These are phyloP conservation scores for Diaporthe caulivora DNA, from an alignment of 2,329 filamentous ascomycete genomes.

Conservation along the genomic window DNA sequence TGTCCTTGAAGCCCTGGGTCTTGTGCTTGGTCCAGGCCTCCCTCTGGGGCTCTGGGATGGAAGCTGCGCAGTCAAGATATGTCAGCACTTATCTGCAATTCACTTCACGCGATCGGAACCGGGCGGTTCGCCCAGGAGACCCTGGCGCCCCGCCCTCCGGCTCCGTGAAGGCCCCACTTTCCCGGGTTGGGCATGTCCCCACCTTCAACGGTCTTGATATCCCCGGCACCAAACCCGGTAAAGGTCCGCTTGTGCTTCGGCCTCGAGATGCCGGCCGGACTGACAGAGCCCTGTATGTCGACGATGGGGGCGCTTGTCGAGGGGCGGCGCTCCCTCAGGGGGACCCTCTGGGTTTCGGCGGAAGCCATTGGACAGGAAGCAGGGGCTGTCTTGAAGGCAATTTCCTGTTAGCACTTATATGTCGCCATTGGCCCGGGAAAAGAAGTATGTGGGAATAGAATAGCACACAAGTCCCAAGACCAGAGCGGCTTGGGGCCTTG, in stretches of 20 bases:
- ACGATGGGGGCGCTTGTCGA: conserved; percentile 86
- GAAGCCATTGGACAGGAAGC: conserved; percentile 34
- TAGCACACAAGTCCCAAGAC: not conserved
- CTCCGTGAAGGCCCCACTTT: conserved; percentile 8
- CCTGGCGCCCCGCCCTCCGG: not conserved
- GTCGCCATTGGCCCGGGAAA: not conserved
- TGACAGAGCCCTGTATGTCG: conserved; percentile 87
- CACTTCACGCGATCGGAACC: not conserved
- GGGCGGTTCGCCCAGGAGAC: not conserved
- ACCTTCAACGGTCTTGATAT: conserved; percentile 95
- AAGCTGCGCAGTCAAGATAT: conserved; percentile 58
- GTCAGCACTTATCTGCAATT: conserved; percentile 1
- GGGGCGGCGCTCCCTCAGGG: conserved; percentile 80
- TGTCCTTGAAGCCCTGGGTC: conserved; percentile 77
- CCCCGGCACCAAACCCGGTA: conserved; percentile 89
- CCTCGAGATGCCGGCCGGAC: conserved; percentile 84
- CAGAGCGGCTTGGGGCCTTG: not conserved
- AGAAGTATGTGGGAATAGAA: not conserved
- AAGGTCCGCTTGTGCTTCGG: conserved; percentile 98
- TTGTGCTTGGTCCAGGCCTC: conserved; percentile 79
- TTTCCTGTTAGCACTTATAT: conserved; percentile 1
- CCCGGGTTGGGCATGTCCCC: conserved; percentile 50
- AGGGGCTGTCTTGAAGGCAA: not conserved
- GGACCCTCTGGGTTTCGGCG: conserved; percentile 54
- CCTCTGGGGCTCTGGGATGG: conserved; percentile 89